These are phyloP conservation scores for Wickerhamomyces ciferrii DNA, from an alignment of 805 yeast genomes.

Conservation along the genomic window DNA sequence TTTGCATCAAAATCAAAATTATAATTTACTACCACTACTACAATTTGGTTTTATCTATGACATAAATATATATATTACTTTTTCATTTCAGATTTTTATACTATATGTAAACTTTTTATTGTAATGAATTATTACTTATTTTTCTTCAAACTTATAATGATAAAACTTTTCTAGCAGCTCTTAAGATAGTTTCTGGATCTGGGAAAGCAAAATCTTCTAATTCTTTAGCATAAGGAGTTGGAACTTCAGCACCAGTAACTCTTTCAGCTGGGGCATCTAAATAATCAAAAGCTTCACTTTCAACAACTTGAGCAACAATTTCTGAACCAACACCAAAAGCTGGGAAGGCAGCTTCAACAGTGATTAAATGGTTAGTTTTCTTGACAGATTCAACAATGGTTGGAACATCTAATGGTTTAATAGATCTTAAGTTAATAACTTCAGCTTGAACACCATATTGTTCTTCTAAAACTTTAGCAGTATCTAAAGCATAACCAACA, in stretches of 20 bases:
- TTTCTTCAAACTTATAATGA: slow-evolving; percentile 61
- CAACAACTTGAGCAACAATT: slow-evolving; percentile 96
- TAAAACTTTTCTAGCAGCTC: slow-evolving; percentile 79
- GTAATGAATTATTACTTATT: no score
- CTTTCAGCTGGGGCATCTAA: slow-evolving; percentile 98
- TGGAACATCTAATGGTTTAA: slow-evolving; percentile 92
- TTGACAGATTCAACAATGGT: slow-evolving; percentile 83
- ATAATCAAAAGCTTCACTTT: slow-evolving; percentile 96
- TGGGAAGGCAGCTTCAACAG: slow-evolving; percentile 98
- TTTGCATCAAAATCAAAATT: slow-evolving; percentile 32
- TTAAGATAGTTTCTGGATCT: slow-evolving; percentile 81
- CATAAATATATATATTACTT: not conserved
- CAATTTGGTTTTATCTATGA: not conserved
- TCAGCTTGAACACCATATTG: slow-evolving; percentile 87
- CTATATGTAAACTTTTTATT: no score
- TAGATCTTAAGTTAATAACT: slow-evolving; percentile 92
- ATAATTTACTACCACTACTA: slow-evolving; percentile 2
- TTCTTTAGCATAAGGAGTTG: slow-evolving; percentile 96
- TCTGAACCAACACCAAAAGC: slow-evolving; percentile 98
- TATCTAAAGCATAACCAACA: slow-evolving; percentile 78
- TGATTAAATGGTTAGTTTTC: slow-evolving; percentile 94
- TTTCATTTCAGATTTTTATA: not conserved
- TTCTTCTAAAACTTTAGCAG: slow-evolving; percentile 82
- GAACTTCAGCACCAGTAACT: slow-evolving; percentile 99
- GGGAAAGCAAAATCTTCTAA: slow-evolving; percentile 99